Evolutionary conservation across 257 asterid species (phyloP).

Genomic region (Striga asiatica): DNA sequence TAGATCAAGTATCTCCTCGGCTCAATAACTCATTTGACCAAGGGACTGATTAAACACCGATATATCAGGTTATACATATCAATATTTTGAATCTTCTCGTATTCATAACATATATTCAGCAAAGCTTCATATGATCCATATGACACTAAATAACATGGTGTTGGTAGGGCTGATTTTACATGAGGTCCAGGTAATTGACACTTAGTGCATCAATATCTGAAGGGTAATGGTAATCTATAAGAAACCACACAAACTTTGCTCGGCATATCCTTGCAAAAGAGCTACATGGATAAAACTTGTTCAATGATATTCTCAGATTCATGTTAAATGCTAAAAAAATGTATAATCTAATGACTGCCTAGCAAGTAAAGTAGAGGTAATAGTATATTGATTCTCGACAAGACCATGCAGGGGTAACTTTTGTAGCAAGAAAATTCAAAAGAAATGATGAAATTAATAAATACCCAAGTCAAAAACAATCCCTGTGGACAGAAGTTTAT

Average conservation of each 20-base stretch:
- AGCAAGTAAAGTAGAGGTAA: neutral
- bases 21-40: neutral
- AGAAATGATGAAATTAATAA: too few species aligned
- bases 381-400: neutral
- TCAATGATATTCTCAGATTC: neutral
- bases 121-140: neutral
- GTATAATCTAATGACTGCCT: neutral
- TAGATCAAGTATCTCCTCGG: neutral
- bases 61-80: constrained; percentile 5
- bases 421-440: neutral
- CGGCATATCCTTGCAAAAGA: neutral
- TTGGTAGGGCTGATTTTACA: too few species aligned
- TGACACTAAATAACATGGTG: neutral
- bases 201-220: neutral
- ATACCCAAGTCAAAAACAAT: neutral
- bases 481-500: too few species aligned
- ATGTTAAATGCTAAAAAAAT: neutral
- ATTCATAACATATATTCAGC: neutral
- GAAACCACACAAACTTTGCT: neutral
- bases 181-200: neutral
- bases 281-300: neutral
- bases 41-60: neutral
- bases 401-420: neutral
- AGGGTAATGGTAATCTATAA: neutral
- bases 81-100: neutral